Conservation (phyloP, 106 monocot species). For the Dendrobium huoshanense region DNA sequence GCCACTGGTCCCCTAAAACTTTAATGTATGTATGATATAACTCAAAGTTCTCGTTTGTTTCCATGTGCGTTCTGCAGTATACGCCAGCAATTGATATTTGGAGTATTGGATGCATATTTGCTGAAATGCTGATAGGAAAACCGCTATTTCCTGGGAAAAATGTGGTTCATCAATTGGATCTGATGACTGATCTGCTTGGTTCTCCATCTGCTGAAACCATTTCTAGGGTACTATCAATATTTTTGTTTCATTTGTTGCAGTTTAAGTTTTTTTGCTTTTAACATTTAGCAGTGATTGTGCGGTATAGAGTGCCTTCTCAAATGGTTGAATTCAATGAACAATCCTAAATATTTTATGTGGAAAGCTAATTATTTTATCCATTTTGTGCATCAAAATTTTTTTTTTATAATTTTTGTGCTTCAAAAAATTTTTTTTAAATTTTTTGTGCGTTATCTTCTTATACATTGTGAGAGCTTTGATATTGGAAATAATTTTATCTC, state of each 20-base stretch:
- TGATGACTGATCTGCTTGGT: slow-evolving; percentile 65
- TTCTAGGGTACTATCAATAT: slow-evolving; percentile 26
- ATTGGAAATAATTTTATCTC: not conserved
- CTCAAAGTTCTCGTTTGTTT: not conserved
- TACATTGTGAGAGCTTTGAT: not conserved
- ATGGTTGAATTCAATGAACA: not conserved
- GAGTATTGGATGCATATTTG: slow-evolving; percentile 74
- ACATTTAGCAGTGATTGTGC: not conserved
- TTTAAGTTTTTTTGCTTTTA: not conserved
- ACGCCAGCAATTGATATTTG: slow-evolving; percentile 69
- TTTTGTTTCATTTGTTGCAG: not conserved
- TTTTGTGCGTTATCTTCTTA: not conserved
- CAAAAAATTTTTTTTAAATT: not conserved
- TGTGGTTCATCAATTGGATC: slow-evolving; percentile 61
- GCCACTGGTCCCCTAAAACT: not conserved
- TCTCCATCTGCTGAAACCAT: slow-evolving; percentile 44
- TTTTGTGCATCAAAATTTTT: not conserved
- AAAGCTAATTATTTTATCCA: not conserved
- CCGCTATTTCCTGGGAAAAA: slow-evolving; percentile 65
- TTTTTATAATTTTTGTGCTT: not conserved
- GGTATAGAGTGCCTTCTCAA: not conserved
- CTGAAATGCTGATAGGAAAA: slow-evolving; percentile 47
- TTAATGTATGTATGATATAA: not conserved
- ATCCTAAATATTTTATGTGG: not conserved
- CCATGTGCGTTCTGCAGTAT: slow-evolving; percentile 32